phyloP scores from a whole-genome alignment of 2,329 filamentous ascomycete genomes.

The Clonostachys solani region DNA sequence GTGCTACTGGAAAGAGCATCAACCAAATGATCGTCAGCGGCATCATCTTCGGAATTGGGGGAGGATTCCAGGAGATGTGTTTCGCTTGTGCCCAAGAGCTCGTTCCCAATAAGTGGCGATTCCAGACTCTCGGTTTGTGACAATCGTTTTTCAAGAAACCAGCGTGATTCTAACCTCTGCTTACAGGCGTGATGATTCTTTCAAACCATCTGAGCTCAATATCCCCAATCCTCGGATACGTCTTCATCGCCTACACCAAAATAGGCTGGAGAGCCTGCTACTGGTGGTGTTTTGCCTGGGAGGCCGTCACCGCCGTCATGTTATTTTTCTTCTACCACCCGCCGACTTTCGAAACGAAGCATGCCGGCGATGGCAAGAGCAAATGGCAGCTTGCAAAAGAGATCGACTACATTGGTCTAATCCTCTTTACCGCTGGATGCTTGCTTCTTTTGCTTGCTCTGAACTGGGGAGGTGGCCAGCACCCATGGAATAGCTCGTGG shows the following conservation, averaged over 20 bases:
- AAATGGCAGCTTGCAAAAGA: slow-evolving; percentile 11
- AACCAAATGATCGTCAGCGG: slow-evolving; percentile 31
- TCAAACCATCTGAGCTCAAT: slow-evolving; percentile 22
- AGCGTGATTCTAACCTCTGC: slow-evolving; percentile 16
- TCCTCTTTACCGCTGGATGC: slow-evolving; percentile 15
- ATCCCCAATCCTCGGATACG: slow-evolving; percentile 19
- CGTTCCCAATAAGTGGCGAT: slow-evolving; percentile 28
- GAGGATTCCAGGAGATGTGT: slow-evolving; percentile 30
- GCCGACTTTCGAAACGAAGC: slow-evolving; percentile 25
- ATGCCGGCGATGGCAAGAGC: slow-evolving; percentile 10
- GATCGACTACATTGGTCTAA: slow-evolving; percentile 9
- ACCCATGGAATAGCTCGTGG: slow-evolving; percentile 16
- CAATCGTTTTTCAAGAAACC: slow-evolving; percentile 2
- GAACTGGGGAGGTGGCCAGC: slow-evolving; percentile 16
- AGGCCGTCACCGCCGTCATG: slow-evolving; percentile 14
- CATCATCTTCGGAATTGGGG: slow-evolving; percentile 29
- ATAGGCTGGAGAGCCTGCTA: slow-evolving; percentile 22
- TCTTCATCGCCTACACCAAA: slow-evolving; percentile 18
- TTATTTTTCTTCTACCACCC: slow-evolving; percentile 23
- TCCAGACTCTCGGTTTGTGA: slow-evolving; percentile 14
- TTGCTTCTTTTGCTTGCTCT: slow-evolving; percentile 17
- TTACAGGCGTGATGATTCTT: slow-evolving; percentile 27
- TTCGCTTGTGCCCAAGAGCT: slow-evolving; percentile 27
- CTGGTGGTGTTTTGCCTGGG: slow-evolving; percentile 24
- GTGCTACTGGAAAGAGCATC: slow-evolving; percentile 29